phyloP scores from a whole-genome alignment of 768 basidiomycete genomes.

The Lentinula aciculospora region DNA sequence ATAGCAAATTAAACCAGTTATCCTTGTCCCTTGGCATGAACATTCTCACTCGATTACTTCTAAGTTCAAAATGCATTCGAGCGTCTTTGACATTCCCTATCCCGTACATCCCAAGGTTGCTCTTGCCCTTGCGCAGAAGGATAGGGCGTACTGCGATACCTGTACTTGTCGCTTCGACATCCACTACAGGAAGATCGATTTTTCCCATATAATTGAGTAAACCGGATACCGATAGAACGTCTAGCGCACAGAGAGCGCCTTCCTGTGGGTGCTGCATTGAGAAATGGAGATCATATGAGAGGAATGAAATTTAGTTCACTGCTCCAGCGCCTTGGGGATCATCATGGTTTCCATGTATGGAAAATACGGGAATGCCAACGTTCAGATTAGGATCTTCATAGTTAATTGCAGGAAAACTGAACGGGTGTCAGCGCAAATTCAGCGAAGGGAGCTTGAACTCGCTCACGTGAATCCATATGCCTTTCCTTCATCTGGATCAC shows the following conservation, averaged over 20 bases:
- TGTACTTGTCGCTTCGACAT: slow-evolving; percentile 54
- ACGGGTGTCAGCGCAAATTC: neutral
- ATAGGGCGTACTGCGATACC: slow-evolving; percentile 89
- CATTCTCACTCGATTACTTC: slow-evolving; percentile 93
- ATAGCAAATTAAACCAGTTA: slow-evolving; percentile 91
- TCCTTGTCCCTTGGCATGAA: slow-evolving; percentile 90
- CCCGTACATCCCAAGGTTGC: slow-evolving; percentile 88
- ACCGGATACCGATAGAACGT: slow-evolving; percentile 90
- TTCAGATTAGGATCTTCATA: slow-evolving; percentile 97
- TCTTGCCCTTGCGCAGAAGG: slow-evolving; percentile 84
- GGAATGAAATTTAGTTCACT: slow-evolving; percentile 46
- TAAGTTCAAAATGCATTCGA: slow-evolving; percentile 92
- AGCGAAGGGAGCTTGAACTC: neutral
- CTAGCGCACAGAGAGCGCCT: slow-evolving; percentile 93
- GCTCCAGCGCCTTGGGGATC: slow-evolving; percentile 96
- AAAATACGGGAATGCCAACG: slow-evolving; percentile 94
- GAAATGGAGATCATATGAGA: neutral
- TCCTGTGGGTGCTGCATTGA: slow-evolving; percentile 43
- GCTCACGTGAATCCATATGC: slow-evolving; percentile 79
- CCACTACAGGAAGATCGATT: slow-evolving; percentile 76
- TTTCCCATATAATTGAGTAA: slow-evolving; percentile 98
- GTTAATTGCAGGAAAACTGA: slow-evolving; percentile 92
- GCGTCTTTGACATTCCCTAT: slow-evolving; percentile 96
- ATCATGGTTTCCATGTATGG: slow-evolving; percentile 98
- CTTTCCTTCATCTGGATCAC: slow-evolving; percentile 89